Base-by-base conservation (phyloP, 192 early-diverging fungal genomes). In the Thamnidium elegans region DNA sequence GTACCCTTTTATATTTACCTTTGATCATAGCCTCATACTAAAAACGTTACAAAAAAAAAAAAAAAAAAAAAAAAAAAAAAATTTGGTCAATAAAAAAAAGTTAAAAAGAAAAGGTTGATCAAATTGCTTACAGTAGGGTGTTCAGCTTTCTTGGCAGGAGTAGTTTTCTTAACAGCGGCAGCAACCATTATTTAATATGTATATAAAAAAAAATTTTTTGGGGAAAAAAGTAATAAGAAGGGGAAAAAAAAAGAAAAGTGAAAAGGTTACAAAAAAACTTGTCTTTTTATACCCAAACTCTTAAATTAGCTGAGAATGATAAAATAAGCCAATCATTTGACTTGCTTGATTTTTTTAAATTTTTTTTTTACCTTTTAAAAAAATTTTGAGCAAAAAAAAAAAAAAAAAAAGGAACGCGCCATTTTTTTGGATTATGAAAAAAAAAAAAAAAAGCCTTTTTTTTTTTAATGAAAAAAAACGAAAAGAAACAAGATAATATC, bases 21-120 rank as follows among this genome's bases (percentile, higher is more conserved):
- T 68, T 63, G 45, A 73, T 67, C 71, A 73, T 73, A 48, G 62
- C 66, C 44, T 73, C 71, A 63, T 73, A 73, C 71, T 73, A 59
- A 50, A n/a, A 26, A 15, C 6, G 23, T 55, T 31, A n/a, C 26
- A 36, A 19, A 34, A 36, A 7, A 31, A 34, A 34, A 31, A 36
- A 34, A 34, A 34, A 65, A 39, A 50, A 58, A 61, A 51, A 42
- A 31, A 48, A 48, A 31, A n/a, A n/a, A n/a, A n/a, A n/a, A n/a
- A n/a, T n/a, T 43, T 2, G 53, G 8, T 48, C 11, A 66, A 45
- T 15, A 23, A n/a, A n/a, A n/a, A n/a, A n/a, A n/a, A n/a, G n/a
- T n/a, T n/a, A 56, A 45, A 19, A 48, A 23, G 9, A 63, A 32
- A 17, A 63, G 13, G 23, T 20, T n/a, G 31, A 11, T 6, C 44